These are phyloP conservation scores for Eimeria necatrix DNA, from an alignment of 169 alveolate species.

Conservation along the genomic window DNA sequence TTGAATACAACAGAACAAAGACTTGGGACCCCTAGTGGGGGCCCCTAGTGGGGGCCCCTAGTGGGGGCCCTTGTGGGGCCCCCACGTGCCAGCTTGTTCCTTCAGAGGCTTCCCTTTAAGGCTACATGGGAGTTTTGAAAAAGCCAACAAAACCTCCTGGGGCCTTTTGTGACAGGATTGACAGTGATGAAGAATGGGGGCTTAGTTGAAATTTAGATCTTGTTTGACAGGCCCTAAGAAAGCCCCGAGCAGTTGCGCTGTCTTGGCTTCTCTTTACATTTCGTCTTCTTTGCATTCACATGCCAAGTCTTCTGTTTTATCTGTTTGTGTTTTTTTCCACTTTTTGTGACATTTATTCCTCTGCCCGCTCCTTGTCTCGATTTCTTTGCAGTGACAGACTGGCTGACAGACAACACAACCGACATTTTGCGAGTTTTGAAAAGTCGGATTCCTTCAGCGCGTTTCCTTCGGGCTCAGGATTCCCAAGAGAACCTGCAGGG, in stretches of 20 bases:
- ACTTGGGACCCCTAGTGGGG: not conserved
- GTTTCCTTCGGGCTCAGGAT: not conserved
- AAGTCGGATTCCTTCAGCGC: not conserved
- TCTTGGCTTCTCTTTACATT: not conserved
- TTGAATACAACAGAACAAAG: not conserved
- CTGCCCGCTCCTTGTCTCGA: not conserved
- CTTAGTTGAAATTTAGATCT: not conserved
- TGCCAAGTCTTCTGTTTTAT: not conserved
- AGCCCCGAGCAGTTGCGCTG: not conserved
- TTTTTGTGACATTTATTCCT: not conserved
- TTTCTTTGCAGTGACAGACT: conserved; percentile 26
- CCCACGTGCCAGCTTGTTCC: too few relatives aligned
- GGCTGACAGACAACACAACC: not conserved
- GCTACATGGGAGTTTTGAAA: too few relatives aligned
- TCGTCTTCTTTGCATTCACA: not conserved
- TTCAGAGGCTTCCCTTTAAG: too few relatives aligned
- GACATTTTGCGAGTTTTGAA: not conserved
- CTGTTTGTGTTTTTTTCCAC: not conserved
- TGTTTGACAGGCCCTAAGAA: not conserved
- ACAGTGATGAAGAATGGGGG: not conserved
- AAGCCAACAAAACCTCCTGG: too few relatives aligned
- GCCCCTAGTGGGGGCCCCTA: too few relatives aligned
- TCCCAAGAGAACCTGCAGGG: not conserved
- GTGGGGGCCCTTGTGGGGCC: not conserved
- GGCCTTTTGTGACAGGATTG: too few relatives aligned